phyloP scores from a whole-genome alignment of 2,329 filamentous ascomycete species.

The Madurella fahalii region DNA sequence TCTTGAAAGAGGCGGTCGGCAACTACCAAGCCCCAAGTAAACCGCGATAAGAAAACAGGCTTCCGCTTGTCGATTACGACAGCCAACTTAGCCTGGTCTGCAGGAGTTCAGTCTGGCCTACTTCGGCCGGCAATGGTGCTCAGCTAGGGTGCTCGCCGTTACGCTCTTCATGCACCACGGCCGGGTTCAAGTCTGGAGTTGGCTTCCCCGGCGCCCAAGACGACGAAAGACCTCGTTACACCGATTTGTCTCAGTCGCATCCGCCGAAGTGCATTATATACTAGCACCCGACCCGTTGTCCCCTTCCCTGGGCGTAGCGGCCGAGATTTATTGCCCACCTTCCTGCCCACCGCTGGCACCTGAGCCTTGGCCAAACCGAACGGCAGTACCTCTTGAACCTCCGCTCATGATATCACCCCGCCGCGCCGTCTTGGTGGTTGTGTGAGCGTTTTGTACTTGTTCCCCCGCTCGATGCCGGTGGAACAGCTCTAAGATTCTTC shows the following conservation, averaged over 20 bases:
- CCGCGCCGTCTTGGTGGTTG: background rate
- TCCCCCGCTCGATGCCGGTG: background rate
- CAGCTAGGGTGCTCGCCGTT: background rate
- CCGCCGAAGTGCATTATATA: conserved; percentile 6
- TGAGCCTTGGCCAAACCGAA: conserved; percentile 1
- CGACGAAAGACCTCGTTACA: conserved; percentile 29
- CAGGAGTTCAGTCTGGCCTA: background rate
- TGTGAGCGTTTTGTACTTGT: background rate
- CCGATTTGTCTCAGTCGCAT: conserved; percentile 34
- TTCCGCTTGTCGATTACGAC: background rate
- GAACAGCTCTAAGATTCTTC: background rate
- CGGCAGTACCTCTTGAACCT: background rate
- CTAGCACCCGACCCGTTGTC: background rate
- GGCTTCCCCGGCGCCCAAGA: background rate
- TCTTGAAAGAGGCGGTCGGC: background rate
- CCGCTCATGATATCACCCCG: background rate
- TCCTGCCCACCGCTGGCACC: conserved; percentile 1
- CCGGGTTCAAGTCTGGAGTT: background rate
- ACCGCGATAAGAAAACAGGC: no score
- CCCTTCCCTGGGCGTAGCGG: conserved; percentile 1
- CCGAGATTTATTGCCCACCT: conserved; percentile 7
- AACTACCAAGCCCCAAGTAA: background rate
- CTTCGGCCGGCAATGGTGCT: conserved; percentile 4
- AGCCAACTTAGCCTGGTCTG: background rate
- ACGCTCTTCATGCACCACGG: background rate